phyloP scores from a whole-genome alignment of 179 eudicot genomes.

The Kewa caespitosa region DNA sequence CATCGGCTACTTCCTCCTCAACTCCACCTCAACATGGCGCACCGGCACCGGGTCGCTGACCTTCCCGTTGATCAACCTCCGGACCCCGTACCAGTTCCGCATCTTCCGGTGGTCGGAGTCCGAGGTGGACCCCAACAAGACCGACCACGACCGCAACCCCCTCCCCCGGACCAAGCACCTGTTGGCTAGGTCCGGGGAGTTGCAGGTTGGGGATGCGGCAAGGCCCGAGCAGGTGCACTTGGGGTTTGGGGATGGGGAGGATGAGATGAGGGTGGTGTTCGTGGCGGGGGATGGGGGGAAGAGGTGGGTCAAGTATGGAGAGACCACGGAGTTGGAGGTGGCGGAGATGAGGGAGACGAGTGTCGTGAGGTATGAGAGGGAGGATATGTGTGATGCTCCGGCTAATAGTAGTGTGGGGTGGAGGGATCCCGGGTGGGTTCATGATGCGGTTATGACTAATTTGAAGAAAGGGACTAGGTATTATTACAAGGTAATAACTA shows the following conservation, averaged over 20 bases:
- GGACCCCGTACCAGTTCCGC: slow-evolving; percentile 75
- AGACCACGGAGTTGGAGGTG: slow-evolving; percentile 31
- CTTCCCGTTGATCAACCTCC: slow-evolving; percentile 63
- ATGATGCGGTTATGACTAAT: slow-evolving; percentile 66
- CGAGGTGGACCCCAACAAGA: slow-evolving; percentile 49
- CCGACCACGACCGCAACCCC: slow-evolving; percentile 84
- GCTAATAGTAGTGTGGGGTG: slow-evolving; percentile 87
- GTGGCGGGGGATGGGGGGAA: slow-evolving; percentile 62
- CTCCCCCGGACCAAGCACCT: slow-evolving; percentile 68
- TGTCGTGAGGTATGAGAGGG: slow-evolving; percentile 68
- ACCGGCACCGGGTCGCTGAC: slow-evolving; percentile 76
- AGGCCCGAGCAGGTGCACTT: slow-evolving; percentile 92
- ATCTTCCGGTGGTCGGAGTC: slow-evolving; percentile 69
- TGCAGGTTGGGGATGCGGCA: slow-evolving; percentile 49
- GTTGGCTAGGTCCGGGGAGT: slow-evolving; percentile 44
- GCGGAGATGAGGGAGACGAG: slow-evolving; percentile 32
- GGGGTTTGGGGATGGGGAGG: slow-evolving; percentile 57
- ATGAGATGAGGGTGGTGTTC: slow-evolving; percentile 88
- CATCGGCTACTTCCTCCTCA: slow-evolving; percentile 83
- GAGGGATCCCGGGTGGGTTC: slow-evolving; percentile 95
- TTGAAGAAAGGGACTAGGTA: slow-evolving; percentile 69
- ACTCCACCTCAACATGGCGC: slow-evolving; percentile 43
- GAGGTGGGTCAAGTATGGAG: slow-evolving; percentile 71
- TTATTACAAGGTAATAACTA: slow-evolving; percentile 79
- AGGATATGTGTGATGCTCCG: slow-evolving; percentile 86